Evolutionary conservation across 805 yeast species (phyloP).

Genomic region (Saccharomycopsis fodiens): DNA sequence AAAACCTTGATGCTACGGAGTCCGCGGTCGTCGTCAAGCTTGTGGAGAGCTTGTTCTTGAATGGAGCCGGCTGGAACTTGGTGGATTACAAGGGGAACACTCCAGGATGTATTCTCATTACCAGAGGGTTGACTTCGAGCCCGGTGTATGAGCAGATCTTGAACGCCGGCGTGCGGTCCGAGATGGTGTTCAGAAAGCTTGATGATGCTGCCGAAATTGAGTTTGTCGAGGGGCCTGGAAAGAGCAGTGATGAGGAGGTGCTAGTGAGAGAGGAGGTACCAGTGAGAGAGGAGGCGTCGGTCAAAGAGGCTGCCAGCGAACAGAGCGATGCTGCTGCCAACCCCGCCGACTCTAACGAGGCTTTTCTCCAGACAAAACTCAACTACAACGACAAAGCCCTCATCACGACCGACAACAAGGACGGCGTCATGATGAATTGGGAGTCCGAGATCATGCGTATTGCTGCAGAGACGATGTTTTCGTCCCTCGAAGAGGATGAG

Average conservation of each 20-base stretch:
- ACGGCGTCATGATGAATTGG: constrained; percentile 99
- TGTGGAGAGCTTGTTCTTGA: constrained; percentile 62
- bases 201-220: constrained; percentile 54
- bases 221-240: constrained; percentile 37
- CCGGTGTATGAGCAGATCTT: constrained; percentile 46
- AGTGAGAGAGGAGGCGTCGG: not conserved
- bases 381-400: constrained; percentile 62
- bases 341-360: constrained; percentile 57
- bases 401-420: constrained; percentile 62
- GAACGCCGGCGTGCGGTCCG: constrained; percentile 88
- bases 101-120: constrained; percentile 73
- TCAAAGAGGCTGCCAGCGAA: not conserved
- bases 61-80: constrained; percentile 91
- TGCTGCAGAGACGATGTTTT: constrained; percentile 70
- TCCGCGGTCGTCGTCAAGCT: constrained; percentile 40
- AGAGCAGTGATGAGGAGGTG: constrained; percentile 13
- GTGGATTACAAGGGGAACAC: constrained; percentile 65
- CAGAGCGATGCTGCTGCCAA: constrained; percentile 24
- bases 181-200: constrained; percentile 66
- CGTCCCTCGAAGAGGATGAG: constrained; percentile 29
- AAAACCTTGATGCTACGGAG: constrained; percentile 34
- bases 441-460: constrained; percentile 74
- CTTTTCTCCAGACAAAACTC: constrained; percentile 58
- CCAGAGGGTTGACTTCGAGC: constrained; percentile 37
- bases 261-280: constrained; percentile 14